Conservation (phyloP, 1,284 basidiomycete genomes). For the Lentinula novae-zelandiae region DNA sequence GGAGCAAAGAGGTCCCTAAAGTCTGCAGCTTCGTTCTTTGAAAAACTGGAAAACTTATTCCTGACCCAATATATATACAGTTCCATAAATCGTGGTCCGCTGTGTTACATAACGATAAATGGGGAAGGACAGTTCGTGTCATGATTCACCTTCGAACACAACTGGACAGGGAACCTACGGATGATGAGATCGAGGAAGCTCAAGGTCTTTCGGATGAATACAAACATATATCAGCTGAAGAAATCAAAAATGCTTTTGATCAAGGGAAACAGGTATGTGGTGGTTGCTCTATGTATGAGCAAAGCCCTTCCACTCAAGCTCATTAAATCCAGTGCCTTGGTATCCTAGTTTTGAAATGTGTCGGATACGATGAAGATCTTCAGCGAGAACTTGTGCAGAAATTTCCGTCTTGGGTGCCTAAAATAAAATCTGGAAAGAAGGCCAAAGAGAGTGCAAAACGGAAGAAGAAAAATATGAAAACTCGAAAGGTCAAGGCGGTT, state of each 20-base stretch:
- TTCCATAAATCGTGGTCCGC: background rate
- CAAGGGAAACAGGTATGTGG: background rate
- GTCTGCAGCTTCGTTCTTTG: no score
- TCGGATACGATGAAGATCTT: conserved; percentile 7
- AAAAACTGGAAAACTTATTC: no score
- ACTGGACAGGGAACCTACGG: conserved; percentile 3
- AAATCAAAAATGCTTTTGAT: background rate
- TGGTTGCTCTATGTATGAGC: background rate
- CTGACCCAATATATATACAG: no score
- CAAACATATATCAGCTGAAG: background rate
- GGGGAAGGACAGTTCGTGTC: background rate
- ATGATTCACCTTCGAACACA: background rate
- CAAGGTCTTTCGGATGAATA: background rate
- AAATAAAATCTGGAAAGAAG: background rate
- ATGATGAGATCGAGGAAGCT: background rate
- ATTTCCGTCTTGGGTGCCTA: conserved; percentile 1
- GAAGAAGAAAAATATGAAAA: no score
- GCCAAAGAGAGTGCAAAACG: no score
- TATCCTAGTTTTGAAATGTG: conserved; percentile 6
- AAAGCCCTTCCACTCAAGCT: no score
- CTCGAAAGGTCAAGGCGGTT: no score
- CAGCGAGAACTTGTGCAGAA: background rate
- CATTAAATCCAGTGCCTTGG: background rate
- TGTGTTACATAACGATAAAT: background rate
- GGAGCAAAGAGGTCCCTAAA: background rate